Conservation (phyloP, 2,329 filamentous ascomycete genomes). For the Ciborinia camelliae region DNA sequence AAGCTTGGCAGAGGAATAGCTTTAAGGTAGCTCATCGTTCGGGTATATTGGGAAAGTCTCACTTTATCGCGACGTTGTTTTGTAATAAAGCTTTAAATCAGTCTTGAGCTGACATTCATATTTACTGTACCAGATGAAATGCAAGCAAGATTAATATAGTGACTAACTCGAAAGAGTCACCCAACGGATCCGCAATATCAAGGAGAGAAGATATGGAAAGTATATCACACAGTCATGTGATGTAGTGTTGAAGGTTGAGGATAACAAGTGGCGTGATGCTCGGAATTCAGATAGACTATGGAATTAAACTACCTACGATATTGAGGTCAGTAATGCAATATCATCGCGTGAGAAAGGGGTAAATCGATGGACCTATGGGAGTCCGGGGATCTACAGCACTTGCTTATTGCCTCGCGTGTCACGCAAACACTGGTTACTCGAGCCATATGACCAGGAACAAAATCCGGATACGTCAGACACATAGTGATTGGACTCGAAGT, state of each 20-base stretch:
- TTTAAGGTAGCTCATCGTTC: not conserved
- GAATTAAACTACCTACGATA: not conserved
- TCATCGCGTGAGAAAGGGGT: slow-evolving; percentile 4
- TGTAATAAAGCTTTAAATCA: not conserved
- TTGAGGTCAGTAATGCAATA: not conserved
- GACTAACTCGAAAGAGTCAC: not conserved
- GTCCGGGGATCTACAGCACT: not conserved
- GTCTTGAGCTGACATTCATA: not conserved
- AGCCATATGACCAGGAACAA: not conserved
- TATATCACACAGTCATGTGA: not conserved
- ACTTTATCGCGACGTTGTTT: not conserved
- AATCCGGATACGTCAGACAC: not conserved
- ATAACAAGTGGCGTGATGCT: not conserved
- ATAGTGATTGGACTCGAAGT: too few species aligned
- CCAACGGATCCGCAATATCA: not conserved
- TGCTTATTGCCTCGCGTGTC: not conserved
- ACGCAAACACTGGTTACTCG: not conserved
- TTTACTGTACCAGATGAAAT: not conserved
- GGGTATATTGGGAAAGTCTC: not conserved
- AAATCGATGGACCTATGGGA: not conserved
- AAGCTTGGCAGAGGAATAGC: slow-evolving; percentile 15
- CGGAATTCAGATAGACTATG: not conserved
- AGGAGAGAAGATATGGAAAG: not conserved
- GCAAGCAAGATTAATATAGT: not conserved
- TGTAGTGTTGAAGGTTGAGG: not conserved